Evolutionary conservation across 352 stramenopile species (phyloP).

Genomic region (Pythium volutum): DNA sequence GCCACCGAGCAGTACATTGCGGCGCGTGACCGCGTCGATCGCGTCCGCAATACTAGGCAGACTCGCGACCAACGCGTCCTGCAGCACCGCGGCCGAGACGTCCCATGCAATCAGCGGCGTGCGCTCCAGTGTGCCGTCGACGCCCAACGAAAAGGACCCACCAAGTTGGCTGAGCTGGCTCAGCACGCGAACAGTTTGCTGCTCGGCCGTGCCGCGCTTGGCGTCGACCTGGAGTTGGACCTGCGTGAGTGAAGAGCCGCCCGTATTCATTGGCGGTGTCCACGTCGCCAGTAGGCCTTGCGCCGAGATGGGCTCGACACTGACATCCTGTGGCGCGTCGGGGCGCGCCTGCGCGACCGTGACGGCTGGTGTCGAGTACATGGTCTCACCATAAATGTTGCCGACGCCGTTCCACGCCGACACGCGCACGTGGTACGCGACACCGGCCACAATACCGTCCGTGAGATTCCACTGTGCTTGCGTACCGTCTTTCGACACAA

Average conservation of each 20-base stretch:
- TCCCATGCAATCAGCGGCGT: slow-evolving; percentile 38
- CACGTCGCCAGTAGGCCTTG: slow-evolving; percentile 45
- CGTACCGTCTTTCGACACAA: slow-evolving; percentile 17
- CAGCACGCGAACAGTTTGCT: slow-evolving; percentile 51
- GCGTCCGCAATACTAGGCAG: slow-evolving; percentile 8
- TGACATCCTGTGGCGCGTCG: slow-evolving; percentile 46
- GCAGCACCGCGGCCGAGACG: slow-evolving; percentile 33
- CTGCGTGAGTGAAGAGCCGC: slow-evolving; percentile 38
- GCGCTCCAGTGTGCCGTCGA: slow-evolving; percentile 11
- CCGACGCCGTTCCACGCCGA: slow-evolving; percentile 93
- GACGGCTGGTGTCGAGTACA: slow-evolving; percentile 77
- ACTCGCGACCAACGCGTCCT: slow-evolving; percentile 13
- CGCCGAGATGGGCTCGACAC: slow-evolving; percentile 35
- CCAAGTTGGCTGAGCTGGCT: slow-evolving; percentile 38
- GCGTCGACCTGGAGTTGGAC: slow-evolving; percentile 65
- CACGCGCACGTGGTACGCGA: slow-evolving; percentile 86
- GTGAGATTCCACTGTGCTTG: slow-evolving; percentile 35
- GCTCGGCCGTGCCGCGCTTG: slow-evolving; percentile 49
- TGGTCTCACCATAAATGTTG: slow-evolving; percentile 74
- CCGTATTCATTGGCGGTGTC: slow-evolving; percentile 49
- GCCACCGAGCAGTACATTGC: slow-evolving; percentile 40
- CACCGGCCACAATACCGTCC: slow-evolving; percentile 22
- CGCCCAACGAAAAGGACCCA: slow-evolving; percentile 35
- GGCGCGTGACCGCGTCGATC: slow-evolving; percentile 37
- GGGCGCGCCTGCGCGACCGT: slow-evolving; percentile 35